Conservation (phyloP, 2,329 filamentous ascomycete genomes). For the Clarireedia paspali region DNA sequence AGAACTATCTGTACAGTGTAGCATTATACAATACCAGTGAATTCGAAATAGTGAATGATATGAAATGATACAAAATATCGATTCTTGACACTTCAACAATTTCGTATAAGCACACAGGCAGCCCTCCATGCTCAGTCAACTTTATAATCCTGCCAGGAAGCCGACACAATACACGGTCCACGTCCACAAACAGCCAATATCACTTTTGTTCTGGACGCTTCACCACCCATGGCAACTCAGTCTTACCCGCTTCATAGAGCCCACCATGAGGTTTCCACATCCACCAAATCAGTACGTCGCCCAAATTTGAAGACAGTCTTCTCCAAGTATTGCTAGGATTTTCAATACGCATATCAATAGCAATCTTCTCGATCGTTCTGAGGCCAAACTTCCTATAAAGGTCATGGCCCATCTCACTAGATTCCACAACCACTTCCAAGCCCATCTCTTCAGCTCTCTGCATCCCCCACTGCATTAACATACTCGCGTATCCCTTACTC, state of each 20-base stretch:
- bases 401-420: not conserved
- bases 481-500: not conserved
- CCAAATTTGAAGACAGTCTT: not conserved
- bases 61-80: too few relatives aligned
- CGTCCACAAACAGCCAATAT: too few relatives aligned
- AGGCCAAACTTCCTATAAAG: conserved; percentile 3
- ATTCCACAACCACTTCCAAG: not conserved
- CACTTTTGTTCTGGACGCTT: not conserved
- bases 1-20: too few relatives aligned
- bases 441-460: not conserved
- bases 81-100: too few relatives aligned
- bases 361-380: not conserved
- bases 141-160: too few relatives aligned
- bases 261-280: not conserved
- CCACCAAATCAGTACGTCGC: not conserved
- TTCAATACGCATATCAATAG: not conserved
- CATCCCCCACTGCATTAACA: conserved; percentile 2
- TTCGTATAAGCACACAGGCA: too few relatives aligned
- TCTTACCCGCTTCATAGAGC: not conserved
- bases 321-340: not conserved
- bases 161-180: too few relatives aligned
- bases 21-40: too few relatives aligned
- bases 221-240: not conserved
- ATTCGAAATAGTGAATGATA: too few relatives aligned
- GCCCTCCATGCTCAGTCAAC: too few relatives aligned